phyloP scores from a whole-genome alignment of 495 filamentous ascomycete species.

The Xylaria scruposa region DNA sequence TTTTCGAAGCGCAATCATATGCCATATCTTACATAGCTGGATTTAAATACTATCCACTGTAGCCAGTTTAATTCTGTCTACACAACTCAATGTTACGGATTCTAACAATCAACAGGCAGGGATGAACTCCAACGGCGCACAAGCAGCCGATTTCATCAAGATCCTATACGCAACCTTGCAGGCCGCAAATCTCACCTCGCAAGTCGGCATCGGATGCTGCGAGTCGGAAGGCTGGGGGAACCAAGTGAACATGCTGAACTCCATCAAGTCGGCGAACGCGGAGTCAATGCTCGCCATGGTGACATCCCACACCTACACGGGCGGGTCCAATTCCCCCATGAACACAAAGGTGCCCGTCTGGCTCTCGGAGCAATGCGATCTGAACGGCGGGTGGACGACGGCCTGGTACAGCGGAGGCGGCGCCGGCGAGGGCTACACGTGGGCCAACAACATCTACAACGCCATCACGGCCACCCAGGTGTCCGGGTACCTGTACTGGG shows the following conservation, averaged over 20 bases:
- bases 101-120: slow-evolving; percentile 32
- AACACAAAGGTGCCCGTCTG: slow-evolving; percentile 45
- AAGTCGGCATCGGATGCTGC: slow-evolving; percentile 49
- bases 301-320: slow-evolving; percentile 49
- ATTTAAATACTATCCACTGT: too few species aligned
- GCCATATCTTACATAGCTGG: too few species aligned
- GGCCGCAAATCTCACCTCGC: slow-evolving; percentile 36
- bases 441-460: slow-evolving; percentile 61
- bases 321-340: slow-evolving; percentile 42
- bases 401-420: slow-evolving; percentile 56
- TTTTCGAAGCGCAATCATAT: too few species aligned
- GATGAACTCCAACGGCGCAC: slow-evolving; percentile 46
- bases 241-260: slow-evolving; percentile 46
- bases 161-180: slow-evolving; percentile 43
- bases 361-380: slow-evolving; percentile 54
- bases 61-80: background rate
- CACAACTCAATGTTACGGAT: background rate
- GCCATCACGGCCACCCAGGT: slow-evolving; percentile 52
- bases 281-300: slow-evolving; percentile 44
- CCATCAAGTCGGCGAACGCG: slow-evolving; percentile 42
- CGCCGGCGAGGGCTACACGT: slow-evolving; percentile 60
- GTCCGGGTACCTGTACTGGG: slow-evolving; percentile 62
- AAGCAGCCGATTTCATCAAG: slow-evolving; percentile 53
- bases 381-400: slow-evolving; percentile 53
- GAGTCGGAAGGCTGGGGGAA: slow-evolving; percentile 51